Evolutionary conservation across 768 basidiomycete genomes (phyloP), one percentile per base, ranked within the genome.

Genomic region (Tylopilus vinaceipallidus): DNA sequence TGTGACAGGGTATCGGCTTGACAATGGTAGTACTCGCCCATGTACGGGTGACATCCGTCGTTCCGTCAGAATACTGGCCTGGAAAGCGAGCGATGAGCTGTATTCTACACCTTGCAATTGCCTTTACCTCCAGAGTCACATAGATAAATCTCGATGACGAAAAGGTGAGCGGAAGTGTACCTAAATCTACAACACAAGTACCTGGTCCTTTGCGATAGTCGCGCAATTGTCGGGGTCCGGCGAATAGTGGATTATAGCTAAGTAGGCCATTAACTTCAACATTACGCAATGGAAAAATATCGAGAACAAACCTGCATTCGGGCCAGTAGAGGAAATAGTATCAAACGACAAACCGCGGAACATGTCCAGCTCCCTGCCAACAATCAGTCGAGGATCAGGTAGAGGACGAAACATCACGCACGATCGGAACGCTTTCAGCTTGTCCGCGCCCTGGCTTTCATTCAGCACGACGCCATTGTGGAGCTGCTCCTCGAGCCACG

Each of bases 21-120:
- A 42, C 6, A 45, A 44, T 27, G n/a, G 14, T 0, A 19, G 22
- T 30, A 44, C 79, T 58, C 61, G 87, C 89, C 84, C 83, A 86
- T 52, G 92, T 97, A 36, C 95, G 76, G 1, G 94, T 95, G 14
- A 89, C 88, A 63, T 99, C 95, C 2, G 97, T 99, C 0, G 95
- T 98, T 10, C 95, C 95, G 57, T 98, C 95, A 29, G 81, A 66
- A 70, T 85, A 95, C 69, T 97, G 94, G 2, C 79, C 86, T 87
- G 52, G 6, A 20, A 17, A 13, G 29, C 1, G 1, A 40, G 33
- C n/a, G 38, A 35, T 55, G 11, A 38, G 36, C 7, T 2, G 4
- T n/a, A 29, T 22, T 38, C 19, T 7, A 23, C 19, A 43, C 27
- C 6, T 22, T 22, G 34, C n/a, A n/a, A 13, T 12, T 47, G 30